These are phyloP conservation scores for Withania somnifera DNA, from an alignment of 305 asterid species.

Conservation along the genomic window DNA sequence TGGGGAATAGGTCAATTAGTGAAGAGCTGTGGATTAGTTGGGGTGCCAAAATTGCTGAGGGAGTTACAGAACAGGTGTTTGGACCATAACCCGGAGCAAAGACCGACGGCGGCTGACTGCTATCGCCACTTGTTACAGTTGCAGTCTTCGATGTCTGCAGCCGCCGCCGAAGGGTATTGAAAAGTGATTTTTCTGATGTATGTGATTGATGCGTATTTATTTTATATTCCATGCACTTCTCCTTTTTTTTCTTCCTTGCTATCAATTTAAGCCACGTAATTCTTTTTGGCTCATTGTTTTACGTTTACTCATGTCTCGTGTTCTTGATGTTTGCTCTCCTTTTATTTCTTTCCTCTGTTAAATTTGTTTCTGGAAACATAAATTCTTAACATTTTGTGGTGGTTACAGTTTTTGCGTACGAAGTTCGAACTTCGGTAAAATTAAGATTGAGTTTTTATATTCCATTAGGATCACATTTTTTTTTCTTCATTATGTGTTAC, in stretches of 20 bases:
- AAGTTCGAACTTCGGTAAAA: background rate
- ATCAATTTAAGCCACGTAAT: background rate
- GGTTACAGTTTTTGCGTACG: background rate
- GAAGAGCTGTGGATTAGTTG: slow-evolving; percentile 33
- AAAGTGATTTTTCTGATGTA: background rate
- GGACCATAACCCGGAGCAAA: slow-evolving; percentile 39
- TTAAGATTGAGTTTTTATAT: background rate
- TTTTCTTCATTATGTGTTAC: no score
- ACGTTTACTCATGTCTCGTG: background rate
- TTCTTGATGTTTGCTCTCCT: background rate
- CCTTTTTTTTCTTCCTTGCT: background rate
- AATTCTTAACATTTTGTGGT: background rate
- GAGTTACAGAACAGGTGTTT: slow-evolving; percentile 39
- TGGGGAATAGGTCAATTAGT: slow-evolving; percentile 41
- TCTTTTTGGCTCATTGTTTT: background rate
- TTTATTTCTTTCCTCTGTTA: background rate
- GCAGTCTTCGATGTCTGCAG: slow-evolving; percentile 36
- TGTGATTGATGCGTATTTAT: slow-evolving; percentile 3
- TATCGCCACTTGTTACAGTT: slow-evolving; percentile 41
- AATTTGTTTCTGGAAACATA: background rate
- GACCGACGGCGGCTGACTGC: slow-evolving; percentile 51
- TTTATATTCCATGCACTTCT: background rate
- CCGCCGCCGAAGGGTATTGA: slow-evolving; percentile 20
- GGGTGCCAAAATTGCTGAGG: slow-evolving; percentile 26
- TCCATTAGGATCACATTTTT: background rate